Base-by-base conservation (phyloP, 176 grass and related monocot species). In the Otatea glauca region DNA sequence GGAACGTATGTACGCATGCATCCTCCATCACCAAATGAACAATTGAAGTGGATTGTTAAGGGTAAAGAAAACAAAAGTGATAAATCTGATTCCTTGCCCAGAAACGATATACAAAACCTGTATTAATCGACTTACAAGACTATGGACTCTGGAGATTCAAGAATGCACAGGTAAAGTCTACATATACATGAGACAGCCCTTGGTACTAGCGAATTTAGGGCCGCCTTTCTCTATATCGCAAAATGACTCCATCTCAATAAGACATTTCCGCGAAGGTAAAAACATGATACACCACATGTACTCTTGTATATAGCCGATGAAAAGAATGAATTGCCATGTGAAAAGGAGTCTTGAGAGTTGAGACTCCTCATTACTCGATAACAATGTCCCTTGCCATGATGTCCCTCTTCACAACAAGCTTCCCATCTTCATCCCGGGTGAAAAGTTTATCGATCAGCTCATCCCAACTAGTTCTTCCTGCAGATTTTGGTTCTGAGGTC, bases 401-500 rank as follows among this genome's bases (percentile, higher is more conserved):
- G 35, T 92, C 97, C 89, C 83, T 91, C 29, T 96, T 99, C 84
- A 99, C 83, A 12, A 90, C 81, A 76, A 99, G 84, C 53, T 78
- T 86, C 63, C 97, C 93, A 41, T 89, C 84, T 60, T 88, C 86
- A 49, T 83, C 94, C 60, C 78, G 91, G 18, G 81, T 95, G 83
- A 94, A 99, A 41, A 96, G 93, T 74, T 88, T 92, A 24, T 91
- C 84, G 41, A 94, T 85, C 78, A 99, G 54, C 14, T 94, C 86
- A 25, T 96, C 90, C 97, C 97, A 99, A 48, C 89, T 99, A 11
- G 91, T 92, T 85, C 80, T 82, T 76, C 81, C 81, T 56, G 89
- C 77, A 18, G 89, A 85, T 77, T 78, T 82, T 0, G 68, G 21
- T 32, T 75, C 61, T 3, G 84, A 83, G 29, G 59, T 56, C 15